Percentiles rank a stretch among this genome's conserved stretches.
These are phyloP conservation scores for Aspergillus sp. DNA, from an alignment of 2,329 filamentous ascomycete genomes.

Conservation along the genomic window DNA sequence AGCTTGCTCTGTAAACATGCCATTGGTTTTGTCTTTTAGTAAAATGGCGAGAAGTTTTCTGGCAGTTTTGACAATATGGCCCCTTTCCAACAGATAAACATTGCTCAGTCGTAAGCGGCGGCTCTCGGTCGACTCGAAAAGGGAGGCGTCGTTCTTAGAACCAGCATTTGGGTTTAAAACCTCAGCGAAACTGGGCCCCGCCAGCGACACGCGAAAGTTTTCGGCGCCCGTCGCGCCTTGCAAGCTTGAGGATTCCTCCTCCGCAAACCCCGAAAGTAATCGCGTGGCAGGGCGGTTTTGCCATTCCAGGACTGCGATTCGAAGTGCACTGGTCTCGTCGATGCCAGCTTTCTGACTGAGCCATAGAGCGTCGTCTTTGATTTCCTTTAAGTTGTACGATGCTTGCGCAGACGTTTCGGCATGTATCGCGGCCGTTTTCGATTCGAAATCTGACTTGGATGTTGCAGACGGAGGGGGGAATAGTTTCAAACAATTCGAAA, in stretches of 20 bases:
- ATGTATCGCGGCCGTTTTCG: conserved; percentile 83
- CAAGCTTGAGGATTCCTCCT: conserved; percentile 74
- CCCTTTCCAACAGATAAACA: conserved; percentile 70
- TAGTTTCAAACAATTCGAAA: conserved; percentile 67
- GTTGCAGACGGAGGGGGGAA: conserved; percentile 64
- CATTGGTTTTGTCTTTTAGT: conserved; percentile 23
- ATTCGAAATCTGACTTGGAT: conserved; percentile 72
- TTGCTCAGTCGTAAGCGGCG: conserved; percentile 68
- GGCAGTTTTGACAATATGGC: conserved; percentile 64
- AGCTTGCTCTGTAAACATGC: conserved; percentile 8
- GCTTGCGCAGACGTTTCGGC: conserved; percentile 67
- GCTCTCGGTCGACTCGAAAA: conserved; percentile 62
- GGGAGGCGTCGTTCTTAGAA: conserved; percentile 31
- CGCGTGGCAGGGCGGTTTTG: conserved; percentile 75
- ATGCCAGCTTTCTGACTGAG: conserved; percentile 74
- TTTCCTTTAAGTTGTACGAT: conserved; percentile 70
- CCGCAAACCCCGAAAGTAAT: conserved; percentile 69
- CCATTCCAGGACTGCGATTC: conserved; percentile 78
- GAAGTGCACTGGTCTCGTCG: conserved; percentile 78
- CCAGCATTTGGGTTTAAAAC: conserved; percentile 31
- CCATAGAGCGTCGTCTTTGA: conserved; percentile 86
- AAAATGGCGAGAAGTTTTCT: conserved; percentile 48
- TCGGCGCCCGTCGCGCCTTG: conserved; percentile 70
- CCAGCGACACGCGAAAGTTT: conserved; percentile 60
- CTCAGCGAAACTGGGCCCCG: conserved; percentile 35